Evolutionary conservation across 1,284 basidiomycete species (phyloP).

Genomic region (Paramarasmius palmivorus): DNA sequence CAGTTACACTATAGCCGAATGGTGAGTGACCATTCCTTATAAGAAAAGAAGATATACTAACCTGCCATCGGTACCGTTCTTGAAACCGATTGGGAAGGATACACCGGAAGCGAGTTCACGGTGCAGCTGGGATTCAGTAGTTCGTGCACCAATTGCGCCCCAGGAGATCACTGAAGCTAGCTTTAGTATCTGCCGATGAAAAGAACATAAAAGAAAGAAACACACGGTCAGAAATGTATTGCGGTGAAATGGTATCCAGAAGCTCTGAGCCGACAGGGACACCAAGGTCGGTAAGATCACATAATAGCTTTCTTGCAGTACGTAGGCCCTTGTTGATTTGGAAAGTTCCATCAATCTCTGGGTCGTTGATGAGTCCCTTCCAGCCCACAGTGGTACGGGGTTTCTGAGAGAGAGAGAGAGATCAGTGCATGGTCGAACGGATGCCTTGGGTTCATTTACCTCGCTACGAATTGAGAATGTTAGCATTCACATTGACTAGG

Average conservation of each 20-base stretch:
- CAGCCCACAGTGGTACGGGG: slow-evolving; percentile 87
- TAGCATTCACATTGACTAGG: slow-evolving; percentile 7
- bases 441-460: slow-evolving; percentile 31
- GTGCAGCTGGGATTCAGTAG: slow-evolving; percentile 93
- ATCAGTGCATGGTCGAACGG: slow-evolving; percentile 6
- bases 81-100: slow-evolving; percentile 96
- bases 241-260: slow-evolving; percentile 91
- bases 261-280: slow-evolving; percentile 95
- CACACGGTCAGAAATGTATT: slow-evolving; percentile 74
- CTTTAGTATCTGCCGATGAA: no score
- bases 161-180: slow-evolving; percentile 92
- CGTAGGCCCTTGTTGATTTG: slow-evolving; percentile 96
- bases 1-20: slow-evolving; percentile 46
- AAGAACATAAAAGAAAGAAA: no score
- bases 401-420: slow-evolving; percentile 48
- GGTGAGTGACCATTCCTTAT: background rate
- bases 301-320: slow-evolving; percentile 84
- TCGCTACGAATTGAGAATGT: slow-evolving; percentile 38
- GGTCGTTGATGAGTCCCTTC: slow-evolving; percentile 91
- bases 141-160: slow-evolving; percentile 97
- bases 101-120: slow-evolving; percentile 90
- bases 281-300: slow-evolving; percentile 87
- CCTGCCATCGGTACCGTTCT: slow-evolving; percentile 98
- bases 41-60: slow-evolving; percentile 35
- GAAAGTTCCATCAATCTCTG: slow-evolving; percentile 92